A percentile compares a stretch with the other conserved stretches of the same genome.
phyloP scores from a whole-genome alignment of 768 basidiomycete species.

The Psilocybe azurescens region DNA sequence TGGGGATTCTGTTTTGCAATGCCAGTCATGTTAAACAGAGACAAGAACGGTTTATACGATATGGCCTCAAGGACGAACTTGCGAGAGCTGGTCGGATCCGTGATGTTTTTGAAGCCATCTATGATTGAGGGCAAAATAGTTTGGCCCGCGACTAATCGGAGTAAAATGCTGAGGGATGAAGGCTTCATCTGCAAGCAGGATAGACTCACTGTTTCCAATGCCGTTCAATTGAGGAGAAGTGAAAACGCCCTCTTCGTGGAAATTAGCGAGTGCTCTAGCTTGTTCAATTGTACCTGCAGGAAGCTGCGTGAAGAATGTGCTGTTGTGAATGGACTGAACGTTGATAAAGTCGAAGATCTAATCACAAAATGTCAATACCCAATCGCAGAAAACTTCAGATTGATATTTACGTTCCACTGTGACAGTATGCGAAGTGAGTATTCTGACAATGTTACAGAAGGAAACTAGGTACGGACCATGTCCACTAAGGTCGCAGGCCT shows the following conservation, averaged over 20 bases:
- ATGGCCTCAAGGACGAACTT: constrained; percentile 65
- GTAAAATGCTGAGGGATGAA: background rate
- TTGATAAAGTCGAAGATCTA: constrained; percentile 79
- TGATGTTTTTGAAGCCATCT: constrained; percentile 54
- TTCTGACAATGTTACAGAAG: background rate
- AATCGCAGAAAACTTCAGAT: background rate
- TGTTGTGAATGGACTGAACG: constrained; percentile 71
- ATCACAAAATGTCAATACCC: background rate
- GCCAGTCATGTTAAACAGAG: constrained; percentile 79
- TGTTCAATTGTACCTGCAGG: constrained; percentile 56
- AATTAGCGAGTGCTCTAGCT: constrained; percentile 68
- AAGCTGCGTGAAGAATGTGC: constrained; percentile 50
- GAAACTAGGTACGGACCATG: constrained; percentile 49
- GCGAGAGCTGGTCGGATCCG: constrained; percentile 51
- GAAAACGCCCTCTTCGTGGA: constrained; percentile 76
- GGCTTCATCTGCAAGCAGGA: background rate
- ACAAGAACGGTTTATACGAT: constrained; percentile 80
- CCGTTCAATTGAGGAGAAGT: constrained; percentile 52
- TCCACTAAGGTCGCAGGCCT: constrained; percentile 57
- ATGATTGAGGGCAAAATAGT: constrained; percentile 68
- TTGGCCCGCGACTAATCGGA: constrained; percentile 62
- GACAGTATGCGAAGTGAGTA: background rate
- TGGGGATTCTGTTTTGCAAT: constrained; percentile 53
- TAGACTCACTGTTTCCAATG: constrained; percentile 65
- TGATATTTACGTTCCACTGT: constrained; percentile 42